Evolutionary conservation across 2,329 filamentous ascomycete species (phyloP), one percentile per base, ranked within the genome.

Genomic region (Fusarium stilboides): DNA sequence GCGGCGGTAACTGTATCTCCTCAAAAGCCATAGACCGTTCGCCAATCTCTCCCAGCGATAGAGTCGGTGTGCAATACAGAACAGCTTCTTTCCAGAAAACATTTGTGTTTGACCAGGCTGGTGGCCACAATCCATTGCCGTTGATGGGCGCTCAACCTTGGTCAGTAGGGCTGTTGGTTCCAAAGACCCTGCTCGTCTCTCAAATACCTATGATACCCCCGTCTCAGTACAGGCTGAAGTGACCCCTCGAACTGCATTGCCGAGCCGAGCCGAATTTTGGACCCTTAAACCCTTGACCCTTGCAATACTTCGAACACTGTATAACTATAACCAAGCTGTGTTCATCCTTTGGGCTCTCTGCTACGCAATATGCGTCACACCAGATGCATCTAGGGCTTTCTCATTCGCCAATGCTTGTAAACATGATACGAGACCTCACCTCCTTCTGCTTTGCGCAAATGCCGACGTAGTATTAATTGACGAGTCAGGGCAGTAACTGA

Each of bases 81-180:
- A 46, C 8, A 20, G 13, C 14, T 28, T 51, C 7, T 44, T 6
- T 26, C 34, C 15, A 40, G n/a, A 28, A 15, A 31, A n/a, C 26
- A 34, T 33, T 14, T 17, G 45, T 33, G 53, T 36, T 24, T 50
- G 13, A 13, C 10, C 28, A 31, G 28, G 28, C 28, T 31, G 28
- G 28, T 42, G 19, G 44, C 36, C 26, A 50, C 36, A 20, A 36
- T 20, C 50, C 34, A 36, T 5, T 24, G 31, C 24, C 37, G 19
- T 43, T 26, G 5, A n/a, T 13, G 28, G 28, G 19, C 15, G 26
- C 15, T 22, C 28, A 43, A 47, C 42, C 24, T 34, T 33, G 36
- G 33, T 15, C 14, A 34, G n/a, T 26, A 55, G 24, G 58, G 24
- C 57, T 55, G 19, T 52, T 28, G 49, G 24, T 57, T 44, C 9